Evolutionary conservation across 1,284 basidiomycete genomes (phyloP).

Genomic region (Trichosporon inkin): DNA sequence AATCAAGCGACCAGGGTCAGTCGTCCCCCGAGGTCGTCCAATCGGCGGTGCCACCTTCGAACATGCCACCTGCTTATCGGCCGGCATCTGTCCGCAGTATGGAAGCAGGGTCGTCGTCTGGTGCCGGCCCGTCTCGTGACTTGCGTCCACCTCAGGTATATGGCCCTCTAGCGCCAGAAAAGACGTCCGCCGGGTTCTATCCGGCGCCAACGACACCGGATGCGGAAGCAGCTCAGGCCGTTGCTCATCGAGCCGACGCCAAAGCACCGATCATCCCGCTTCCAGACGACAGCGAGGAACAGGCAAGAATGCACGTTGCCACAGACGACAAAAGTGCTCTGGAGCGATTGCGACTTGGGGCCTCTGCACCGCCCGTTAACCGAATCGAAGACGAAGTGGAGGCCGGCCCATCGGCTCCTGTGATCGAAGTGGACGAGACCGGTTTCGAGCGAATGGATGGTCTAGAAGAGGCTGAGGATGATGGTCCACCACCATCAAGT

Average conservation of each 20-base stretch:
- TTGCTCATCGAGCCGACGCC: constrained; percentile 40
- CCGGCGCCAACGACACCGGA: constrained; percentile 48
- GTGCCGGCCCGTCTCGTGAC: constrained; percentile 14
- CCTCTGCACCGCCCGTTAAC: constrained; percentile 39
- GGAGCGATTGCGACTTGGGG: constrained; percentile 42
- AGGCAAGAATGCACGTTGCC: constrained; percentile 38
- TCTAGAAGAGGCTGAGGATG: neutral
- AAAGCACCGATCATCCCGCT: constrained; percentile 27
- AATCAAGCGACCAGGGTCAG: neutral
- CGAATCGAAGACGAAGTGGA: constrained; percentile 8
- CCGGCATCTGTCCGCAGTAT: constrained; percentile 41
- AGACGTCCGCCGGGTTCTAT: constrained; percentile 45
- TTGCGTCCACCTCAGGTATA: neutral
- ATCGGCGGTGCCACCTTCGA: constrained; percentile 9
- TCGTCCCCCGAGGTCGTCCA: constrained; percentile 2
- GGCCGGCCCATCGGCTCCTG: constrained; percentile 33
- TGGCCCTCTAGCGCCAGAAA: constrained; percentile 29
- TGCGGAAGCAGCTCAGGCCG: constrained; percentile 41
- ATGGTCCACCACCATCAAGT: neutral
- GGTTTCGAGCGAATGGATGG: constrained; percentile 39
- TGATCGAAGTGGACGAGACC: constrained; percentile 43
- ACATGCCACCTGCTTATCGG: constrained; percentile 47
- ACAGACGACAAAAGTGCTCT: constrained; percentile 49
- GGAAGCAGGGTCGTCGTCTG: neutral
- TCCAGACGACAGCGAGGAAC: constrained; percentile 16